phyloP scores from a whole-genome alignment of 805 yeast genomes.

The Isabelozyma pseudorhagii region DNA sequence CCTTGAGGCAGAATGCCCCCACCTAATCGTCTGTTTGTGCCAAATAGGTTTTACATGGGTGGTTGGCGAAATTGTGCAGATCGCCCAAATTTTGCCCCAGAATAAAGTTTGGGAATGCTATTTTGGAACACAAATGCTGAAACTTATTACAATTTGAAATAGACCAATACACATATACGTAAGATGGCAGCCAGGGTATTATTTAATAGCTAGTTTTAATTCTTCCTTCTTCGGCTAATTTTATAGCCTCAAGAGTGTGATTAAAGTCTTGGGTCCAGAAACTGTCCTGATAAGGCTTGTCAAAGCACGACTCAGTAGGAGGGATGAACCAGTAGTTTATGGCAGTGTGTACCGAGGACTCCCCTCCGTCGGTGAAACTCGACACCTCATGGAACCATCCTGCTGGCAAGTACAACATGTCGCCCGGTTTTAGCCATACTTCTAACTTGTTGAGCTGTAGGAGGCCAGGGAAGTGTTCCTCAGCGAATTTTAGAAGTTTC shows the following conservation, averaged over 20 bases:
- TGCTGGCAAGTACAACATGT: constrained; percentile 67
- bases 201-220: neutral
- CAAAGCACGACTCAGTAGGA: constrained; percentile 38
- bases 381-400: constrained; percentile 86
- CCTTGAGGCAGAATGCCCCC: too few relatives aligned
- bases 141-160: too few relatives aligned
- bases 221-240: constrained; percentile 4
- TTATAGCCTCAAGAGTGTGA: constrained; percentile 34
- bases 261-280: constrained; percentile 56
- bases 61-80: too few relatives aligned
- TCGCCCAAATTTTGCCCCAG: neutral
- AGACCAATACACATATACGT: neutral
- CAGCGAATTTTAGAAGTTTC: constrained; percentile 32
- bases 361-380: constrained; percentile 44
- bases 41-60: too few relatives aligned
- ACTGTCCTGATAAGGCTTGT: constrained; percentile 41
- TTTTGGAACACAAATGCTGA: neutral
- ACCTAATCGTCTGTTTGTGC: too few relatives aligned
- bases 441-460: constrained; percentile 37
- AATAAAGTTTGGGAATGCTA: neutral
- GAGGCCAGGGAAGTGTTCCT: constrained; percentile 49
- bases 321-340: constrained; percentile 76
- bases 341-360: constrained; percentile 49
- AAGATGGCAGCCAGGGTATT: neutral
- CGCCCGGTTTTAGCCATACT: constrained; percentile 56